Percentiles rank a stretch among this genome's conserved stretches.
Conservation (phyloP, 176 grass and related monocot genomes). For the Ampelocalamus luodianensis region DNA sequence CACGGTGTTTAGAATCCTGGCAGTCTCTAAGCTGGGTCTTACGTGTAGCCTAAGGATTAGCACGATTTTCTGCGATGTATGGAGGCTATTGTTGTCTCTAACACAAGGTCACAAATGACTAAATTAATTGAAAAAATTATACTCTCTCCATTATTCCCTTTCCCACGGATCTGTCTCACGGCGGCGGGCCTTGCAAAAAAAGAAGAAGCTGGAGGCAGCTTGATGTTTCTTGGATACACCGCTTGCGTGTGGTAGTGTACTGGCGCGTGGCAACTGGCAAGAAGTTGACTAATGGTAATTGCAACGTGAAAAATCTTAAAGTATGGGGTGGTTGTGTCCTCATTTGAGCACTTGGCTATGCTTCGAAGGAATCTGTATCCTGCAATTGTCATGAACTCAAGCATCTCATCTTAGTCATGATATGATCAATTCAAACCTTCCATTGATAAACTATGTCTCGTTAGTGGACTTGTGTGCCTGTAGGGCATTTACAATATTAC, state of each 20-base stretch:
- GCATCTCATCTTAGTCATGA: background rate
- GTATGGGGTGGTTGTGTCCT: background rate
- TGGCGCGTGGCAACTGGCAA: background rate
- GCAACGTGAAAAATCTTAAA: background rate
- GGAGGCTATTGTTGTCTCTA: no score
- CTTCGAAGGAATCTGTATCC: conserved; percentile 3
- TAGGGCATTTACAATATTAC: no score
- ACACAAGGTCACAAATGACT: no score
- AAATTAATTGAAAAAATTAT: no score
- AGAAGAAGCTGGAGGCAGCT: no score
- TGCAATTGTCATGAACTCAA: conserved; percentile 7
- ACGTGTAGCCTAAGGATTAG: no score
- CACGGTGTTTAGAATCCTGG: no score
- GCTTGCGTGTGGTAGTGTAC: background rate
- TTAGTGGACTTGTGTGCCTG: background rate
- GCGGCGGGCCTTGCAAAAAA: no score
- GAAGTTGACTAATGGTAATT: background rate
- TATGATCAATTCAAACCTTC: background rate
- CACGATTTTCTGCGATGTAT: no score
- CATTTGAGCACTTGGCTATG: background rate
- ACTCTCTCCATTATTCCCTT: no score
- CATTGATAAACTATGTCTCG: background rate
- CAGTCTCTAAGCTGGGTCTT: no score
- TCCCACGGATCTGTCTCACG: no score
- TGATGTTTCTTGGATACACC: background rate